phyloP scores from a whole-genome alignment of 208 protist genomes.

The Wallacemonas rigidus region DNA sequence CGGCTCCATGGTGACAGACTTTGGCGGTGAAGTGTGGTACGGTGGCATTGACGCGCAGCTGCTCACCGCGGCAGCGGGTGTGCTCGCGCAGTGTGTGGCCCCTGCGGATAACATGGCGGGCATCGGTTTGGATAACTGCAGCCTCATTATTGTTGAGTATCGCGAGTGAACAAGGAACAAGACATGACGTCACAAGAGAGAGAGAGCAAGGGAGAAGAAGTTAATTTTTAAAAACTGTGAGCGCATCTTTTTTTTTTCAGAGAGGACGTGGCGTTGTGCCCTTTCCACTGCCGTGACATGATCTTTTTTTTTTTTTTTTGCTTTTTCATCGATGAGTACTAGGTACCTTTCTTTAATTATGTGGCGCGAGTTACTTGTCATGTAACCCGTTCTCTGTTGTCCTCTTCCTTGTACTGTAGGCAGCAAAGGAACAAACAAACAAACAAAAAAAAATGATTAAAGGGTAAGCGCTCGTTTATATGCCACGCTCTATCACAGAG shows the following conservation, averaged over 20 bases:
- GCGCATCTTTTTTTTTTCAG: slow-evolving; percentile 4
- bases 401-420: no score
- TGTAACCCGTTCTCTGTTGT: no score
- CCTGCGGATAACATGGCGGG: slow-evolving; percentile 72
- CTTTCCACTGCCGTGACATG: not conserved
- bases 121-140: slow-evolving; percentile 83
- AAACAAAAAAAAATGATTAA: no score
- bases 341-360: not conserved
- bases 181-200: slow-evolving; percentile 13
- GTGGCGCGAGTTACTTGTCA: no score
- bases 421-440: no score
- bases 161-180: slow-evolving; percentile 8
- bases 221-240: slow-evolving; percentile 5
- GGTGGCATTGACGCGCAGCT: slow-evolving; percentile 48
- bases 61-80: slow-evolving; percentile 59
- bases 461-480: no score
- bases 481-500: no score
- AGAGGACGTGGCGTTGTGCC: no score
- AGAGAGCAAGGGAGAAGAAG: slow-evolving; percentile 2
- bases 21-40: not conserved
- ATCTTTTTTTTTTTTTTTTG: slow-evolving; percentile 22
- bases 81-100: slow-evolving; percentile 79
- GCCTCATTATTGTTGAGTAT: slow-evolving; percentile 69
- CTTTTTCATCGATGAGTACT: not conserved
- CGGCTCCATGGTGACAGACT: slow-evolving; percentile 1